Conservation (phyloP, 352 stramenopile genomes). For the Globisporangium abappressorium region DNA sequence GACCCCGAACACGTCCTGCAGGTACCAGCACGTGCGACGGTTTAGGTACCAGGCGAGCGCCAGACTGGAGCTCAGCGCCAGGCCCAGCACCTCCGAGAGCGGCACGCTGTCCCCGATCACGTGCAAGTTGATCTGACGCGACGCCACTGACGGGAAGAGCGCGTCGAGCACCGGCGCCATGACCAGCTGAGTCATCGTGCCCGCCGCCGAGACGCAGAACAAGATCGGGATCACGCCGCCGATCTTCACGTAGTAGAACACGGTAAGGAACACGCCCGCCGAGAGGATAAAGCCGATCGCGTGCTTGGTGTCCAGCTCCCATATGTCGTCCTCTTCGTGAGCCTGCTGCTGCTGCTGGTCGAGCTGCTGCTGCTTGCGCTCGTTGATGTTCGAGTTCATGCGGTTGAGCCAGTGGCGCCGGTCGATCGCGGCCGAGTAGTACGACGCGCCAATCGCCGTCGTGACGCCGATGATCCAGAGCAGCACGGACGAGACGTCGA, state of each 20-base stretch:
- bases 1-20: constrained; percentile 92
- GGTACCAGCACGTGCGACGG: constrained; percentile 67
- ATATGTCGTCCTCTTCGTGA: constrained; percentile 32
- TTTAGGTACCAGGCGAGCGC: constrained; percentile 63
- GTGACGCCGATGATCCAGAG: constrained; percentile 60
- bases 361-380: constrained; percentile 20
- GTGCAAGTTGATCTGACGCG: constrained; percentile 34
- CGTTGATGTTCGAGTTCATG: constrained; percentile 20
- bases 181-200: constrained; percentile 56
- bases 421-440: constrained; percentile 46
- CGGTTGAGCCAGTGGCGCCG: constrained; percentile 17
- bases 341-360: constrained; percentile 21
- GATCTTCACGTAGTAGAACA: constrained; percentile 76
- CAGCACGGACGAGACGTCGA: constrained; percentile 59
- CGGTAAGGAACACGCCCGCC: constrained; percentile 54
- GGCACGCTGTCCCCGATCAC: constrained; percentile 35
- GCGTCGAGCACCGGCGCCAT: constrained; percentile 35
- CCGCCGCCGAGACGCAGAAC: constrained; percentile 54
- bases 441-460: constrained; percentile 57
- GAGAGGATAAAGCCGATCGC: constrained; percentile 64
- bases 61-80: constrained; percentile 33
- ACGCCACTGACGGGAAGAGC: constrained; percentile 30
- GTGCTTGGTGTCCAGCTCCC: constrained; percentile 58
- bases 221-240: constrained; percentile 56
- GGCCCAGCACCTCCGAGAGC: constrained; percentile 47